Base-by-base conservation (phyloP, 345 rosid species). In the Ceriops zippeliana region DNA sequence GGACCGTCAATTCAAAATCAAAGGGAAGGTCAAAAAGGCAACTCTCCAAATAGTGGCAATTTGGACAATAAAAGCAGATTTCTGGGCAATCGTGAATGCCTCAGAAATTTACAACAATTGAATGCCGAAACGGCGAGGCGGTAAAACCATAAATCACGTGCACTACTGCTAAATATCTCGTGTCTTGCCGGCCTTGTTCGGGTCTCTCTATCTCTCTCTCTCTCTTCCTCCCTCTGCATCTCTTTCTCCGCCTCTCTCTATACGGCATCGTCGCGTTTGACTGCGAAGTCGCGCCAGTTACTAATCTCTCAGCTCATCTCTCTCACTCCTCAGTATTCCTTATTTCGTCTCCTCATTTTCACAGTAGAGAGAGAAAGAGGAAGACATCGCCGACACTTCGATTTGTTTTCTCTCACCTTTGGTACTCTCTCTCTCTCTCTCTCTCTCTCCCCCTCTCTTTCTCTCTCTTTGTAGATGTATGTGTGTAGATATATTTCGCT, bases 1-100 rank as follows among this genome's bases (percentile, higher is more conserved):
- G 26, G 58, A 54, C 30, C 58, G 58, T 54, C 58, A 54, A 54
- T 54, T 54, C 58, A 37, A 42, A 42, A 38, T 63, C 10, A 10
- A 26, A 17, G 8, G 37, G 7, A 7, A 26, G 21, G 49, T 7
- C 6, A 54, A 21, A 20, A 2, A 22, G 13, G 16, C 28, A 0
- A 0, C 24, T 54, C 1, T 20, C 6, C 2, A 8, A 26, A 54
- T 15, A 54, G 27, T 54, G 58, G 58, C 58, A 54, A 28, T 54
- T 7, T 13, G 10, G 58, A 54, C 27, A 54, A 54, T 54, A 54
- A 54, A 9, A 21, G 13, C 16, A 5, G 27, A 26, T n/a, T 10
- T 54, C 58, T 28, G 58, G 58, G 58, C 58, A 54, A n/a, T 22
- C 27, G 15, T 7, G 24, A 54, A 54, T 9, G 49, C 17, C 49